phyloP scores from a whole-genome alignment of 1,284 basidiomycete species.

The Pseudozyma thailandica region DNA sequence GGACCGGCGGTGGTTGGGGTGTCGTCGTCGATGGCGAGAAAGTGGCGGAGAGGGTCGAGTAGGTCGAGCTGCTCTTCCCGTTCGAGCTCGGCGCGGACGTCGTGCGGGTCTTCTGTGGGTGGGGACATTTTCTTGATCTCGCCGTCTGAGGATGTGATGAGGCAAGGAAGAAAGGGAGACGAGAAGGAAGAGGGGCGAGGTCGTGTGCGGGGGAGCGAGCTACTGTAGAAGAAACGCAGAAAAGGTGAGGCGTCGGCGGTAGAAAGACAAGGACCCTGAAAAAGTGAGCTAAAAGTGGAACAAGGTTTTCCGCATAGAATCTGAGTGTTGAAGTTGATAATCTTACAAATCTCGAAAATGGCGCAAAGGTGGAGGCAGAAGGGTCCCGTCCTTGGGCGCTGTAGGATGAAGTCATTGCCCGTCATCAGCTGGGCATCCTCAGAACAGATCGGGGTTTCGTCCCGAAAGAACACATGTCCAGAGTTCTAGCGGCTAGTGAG shows the following conservation, averaged over 20 bases:
- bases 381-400: neutral
- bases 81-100: constrained; percentile 19
- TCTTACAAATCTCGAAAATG: neutral
- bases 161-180: neutral
- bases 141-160: neutral
- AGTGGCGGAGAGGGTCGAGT: constrained; percentile 76
- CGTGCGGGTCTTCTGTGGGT: neutral
- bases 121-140: constrained; percentile 3
- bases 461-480: no score
- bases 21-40: constrained; percentile 69
- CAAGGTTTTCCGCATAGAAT: no score
- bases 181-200: neutral
- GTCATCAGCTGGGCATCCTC: neutral
- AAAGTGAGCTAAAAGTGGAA: neutral
- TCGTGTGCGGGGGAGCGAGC: neutral
- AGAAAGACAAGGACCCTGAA: constrained; percentile 6
- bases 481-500: no score
- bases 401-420: constrained; percentile 9
- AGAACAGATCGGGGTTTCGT: no score
- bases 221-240: no score
- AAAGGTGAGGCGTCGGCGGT: no score
- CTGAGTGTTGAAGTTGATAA: neutral
- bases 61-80: constrained; percentile 72
- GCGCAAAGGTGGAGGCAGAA: neutral
- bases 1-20: neutral